These are phyloP conservation scores for Neurospora africana DNA, from an alignment of 495 filamentous ascomycete genomes.

Conservation along the genomic window DNA sequence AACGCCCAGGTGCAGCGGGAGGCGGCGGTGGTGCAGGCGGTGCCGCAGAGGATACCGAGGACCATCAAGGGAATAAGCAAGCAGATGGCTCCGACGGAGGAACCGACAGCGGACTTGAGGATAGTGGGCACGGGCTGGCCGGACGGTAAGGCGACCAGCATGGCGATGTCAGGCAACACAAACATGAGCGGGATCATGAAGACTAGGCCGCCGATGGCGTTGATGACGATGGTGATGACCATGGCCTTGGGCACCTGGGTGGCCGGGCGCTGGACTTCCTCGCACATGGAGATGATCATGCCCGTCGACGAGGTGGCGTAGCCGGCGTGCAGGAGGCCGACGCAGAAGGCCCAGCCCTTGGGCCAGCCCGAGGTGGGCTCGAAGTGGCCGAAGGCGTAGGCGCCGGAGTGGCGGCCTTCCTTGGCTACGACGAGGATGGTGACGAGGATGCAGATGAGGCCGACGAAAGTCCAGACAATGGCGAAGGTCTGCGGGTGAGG, in stretches of 20 bases:
- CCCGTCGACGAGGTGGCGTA: constrained; percentile 44
- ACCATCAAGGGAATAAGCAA: constrained; percentile 40
- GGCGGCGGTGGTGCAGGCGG: constrained; percentile 50
- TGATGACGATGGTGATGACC: constrained; percentile 39
- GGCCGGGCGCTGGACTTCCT: constrained; percentile 36
- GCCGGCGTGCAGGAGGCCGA: constrained; percentile 38
- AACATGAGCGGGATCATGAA: constrained; percentile 42
- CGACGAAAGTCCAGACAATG: constrained; percentile 41
- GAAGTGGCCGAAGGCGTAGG: constrained; percentile 34
- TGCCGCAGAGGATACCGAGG: constrained; percentile 47
- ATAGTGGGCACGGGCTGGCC: constrained; percentile 37
- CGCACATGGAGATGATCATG: constrained; percentile 44
- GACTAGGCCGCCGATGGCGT: constrained; percentile 37
- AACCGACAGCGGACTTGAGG: constrained; percentile 35
- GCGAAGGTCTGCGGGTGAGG: constrained; percentile 32
- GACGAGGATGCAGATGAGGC: constrained; percentile 34
- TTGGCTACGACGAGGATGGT: constrained; percentile 36
- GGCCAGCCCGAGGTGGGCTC: constrained; percentile 39
- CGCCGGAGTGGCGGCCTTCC: constrained; percentile 29
- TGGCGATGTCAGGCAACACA: constrained; percentile 35
- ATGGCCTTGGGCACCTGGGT: constrained; percentile 43
- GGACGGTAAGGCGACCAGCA: constrained; percentile 28
- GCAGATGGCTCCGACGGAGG: constrained; percentile 34
- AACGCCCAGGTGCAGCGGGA: constrained; percentile 52
- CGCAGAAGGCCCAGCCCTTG: constrained; percentile 38